phyloP scores from a whole-genome alignment of 2,329 filamentous ascomycete genomes.

The Neofusicoccum laricinum region DNA sequence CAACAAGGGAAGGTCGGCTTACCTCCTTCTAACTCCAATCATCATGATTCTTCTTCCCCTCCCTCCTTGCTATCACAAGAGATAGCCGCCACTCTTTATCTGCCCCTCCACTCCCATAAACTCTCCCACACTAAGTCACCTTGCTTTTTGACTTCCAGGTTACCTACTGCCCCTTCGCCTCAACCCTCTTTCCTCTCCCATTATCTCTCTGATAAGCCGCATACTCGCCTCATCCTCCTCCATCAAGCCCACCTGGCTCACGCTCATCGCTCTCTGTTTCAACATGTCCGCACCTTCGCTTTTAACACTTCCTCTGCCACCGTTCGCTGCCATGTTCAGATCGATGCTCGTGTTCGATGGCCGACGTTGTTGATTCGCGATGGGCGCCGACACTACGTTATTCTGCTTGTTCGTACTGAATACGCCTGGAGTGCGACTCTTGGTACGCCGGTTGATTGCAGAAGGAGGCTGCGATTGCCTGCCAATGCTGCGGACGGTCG shows the following conservation, averaged over 20 bases:
- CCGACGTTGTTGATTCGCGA: neutral
- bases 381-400: neutral
- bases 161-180: constrained; percentile 20
- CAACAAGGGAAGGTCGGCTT: neutral
- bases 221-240: constrained; percentile 29
- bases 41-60: neutral
- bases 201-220: constrained; percentile 30
- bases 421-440: constrained; percentile 22
- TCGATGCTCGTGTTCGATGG: constrained; percentile 18
- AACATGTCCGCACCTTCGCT: constrained; percentile 28
- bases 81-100: too few species aligned
- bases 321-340: constrained; percentile 4
- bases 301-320: constrained; percentile 18
- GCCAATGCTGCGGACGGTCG: constrained; percentile 18
- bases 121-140: neutral
- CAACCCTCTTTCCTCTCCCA: constrained; percentile 30
- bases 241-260: constrained; percentile 21
- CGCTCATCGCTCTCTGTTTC: constrained; percentile 27
- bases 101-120: neutral
- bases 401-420: neutral
- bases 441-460: constrained; percentile 22
- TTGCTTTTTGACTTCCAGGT: neutral
- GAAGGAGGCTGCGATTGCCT: constrained; percentile 19
- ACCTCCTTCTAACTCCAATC: neutral
- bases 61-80: too few species aligned